Evolutionary conservation across 306 rosid genomes (phyloP), one percentile per base, ranked within the genome.

Genomic region (Cucurbita moschata): DNA sequence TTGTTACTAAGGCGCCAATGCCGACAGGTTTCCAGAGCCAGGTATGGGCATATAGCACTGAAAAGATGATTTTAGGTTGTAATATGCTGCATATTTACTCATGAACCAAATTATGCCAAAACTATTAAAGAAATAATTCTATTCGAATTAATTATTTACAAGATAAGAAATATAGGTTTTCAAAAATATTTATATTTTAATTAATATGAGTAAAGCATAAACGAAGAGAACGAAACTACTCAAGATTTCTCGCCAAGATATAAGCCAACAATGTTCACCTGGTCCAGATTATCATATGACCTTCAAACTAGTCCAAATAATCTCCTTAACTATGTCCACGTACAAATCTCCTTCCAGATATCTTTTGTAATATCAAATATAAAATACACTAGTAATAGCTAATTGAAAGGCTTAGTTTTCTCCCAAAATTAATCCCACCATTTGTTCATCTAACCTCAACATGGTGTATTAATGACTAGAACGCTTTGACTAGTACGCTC

Each of bases 1-100:
- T 91, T 94, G 66, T 65, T 86, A 81, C 99, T 94, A 81, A 94
- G 84, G 77, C 99, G 99, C 99, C 99, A 94, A 67, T 94, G 99
- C 69, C 99, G 96, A 70, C 99, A 86, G 35, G 99, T 91, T 83
- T 94, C 99, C 83, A 94, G 73, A 82, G 99, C 99, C 90, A 94
- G 85, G 85, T 94, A 91, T 23, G 97, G 99, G 82, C 96, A 91
- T 55, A 94, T 86, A 23, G 97, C 99, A 83, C 99, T 94, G 79
- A 47, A 76, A 79, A 78, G 69, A 80, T 75, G 35, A 80, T 74
- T 57, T 75, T 18, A 79, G 42, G 59, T 30, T 55, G 73, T 63
- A 72, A 71, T 44, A 75, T n/a, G 23, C 47, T 55, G 74, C 67
- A 51, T 44, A 75, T 44, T 76, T 51, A 71, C 65, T 72, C 42